Conservation (phyloP, 2,329 filamentous ascomycete genomes). For the Talaromyces sp. region DNA sequence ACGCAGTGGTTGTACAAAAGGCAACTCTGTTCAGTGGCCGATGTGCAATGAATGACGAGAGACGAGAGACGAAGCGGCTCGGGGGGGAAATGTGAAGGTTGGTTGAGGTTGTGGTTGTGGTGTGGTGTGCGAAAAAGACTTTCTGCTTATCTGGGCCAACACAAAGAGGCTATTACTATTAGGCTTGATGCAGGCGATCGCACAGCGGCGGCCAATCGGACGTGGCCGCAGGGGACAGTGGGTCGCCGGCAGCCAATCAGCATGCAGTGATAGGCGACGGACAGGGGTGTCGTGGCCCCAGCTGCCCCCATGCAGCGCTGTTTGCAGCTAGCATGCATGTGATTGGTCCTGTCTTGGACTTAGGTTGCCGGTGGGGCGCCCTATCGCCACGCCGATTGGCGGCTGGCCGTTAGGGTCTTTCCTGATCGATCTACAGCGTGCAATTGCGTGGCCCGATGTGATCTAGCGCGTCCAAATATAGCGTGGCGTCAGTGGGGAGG, state of each 20-base stretch:
- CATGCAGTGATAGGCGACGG: background rate
- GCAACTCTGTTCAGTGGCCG: background rate
- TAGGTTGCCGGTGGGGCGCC: background rate
- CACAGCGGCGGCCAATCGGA: background rate
- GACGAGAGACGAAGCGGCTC: background rate
- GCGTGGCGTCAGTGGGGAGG: background rate
- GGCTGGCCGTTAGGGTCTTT: background rate
- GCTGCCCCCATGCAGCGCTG: background rate
- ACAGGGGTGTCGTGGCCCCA: background rate
- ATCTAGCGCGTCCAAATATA: background rate
- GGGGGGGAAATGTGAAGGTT: background rate
- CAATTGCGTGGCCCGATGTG: background rate
- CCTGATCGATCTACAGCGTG: background rate
- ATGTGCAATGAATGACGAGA: background rate
- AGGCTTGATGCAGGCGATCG: background rate
- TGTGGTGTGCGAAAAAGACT: background rate
- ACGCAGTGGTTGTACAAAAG: too few species aligned
- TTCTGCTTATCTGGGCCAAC: background rate
- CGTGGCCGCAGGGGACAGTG: background rate
- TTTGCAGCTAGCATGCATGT: constrained; percentile 3
- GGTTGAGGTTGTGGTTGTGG: background rate
- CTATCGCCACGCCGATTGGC: background rate
- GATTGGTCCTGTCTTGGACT: constrained; percentile 2
- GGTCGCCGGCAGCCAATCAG: background rate
- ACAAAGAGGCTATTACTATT: background rate